Evolutionary conservation across 192 early-diverging fungal species (phyloP), one percentile per base, ranked within the genome.

Genomic region (Backusella psychrophila): DNA sequence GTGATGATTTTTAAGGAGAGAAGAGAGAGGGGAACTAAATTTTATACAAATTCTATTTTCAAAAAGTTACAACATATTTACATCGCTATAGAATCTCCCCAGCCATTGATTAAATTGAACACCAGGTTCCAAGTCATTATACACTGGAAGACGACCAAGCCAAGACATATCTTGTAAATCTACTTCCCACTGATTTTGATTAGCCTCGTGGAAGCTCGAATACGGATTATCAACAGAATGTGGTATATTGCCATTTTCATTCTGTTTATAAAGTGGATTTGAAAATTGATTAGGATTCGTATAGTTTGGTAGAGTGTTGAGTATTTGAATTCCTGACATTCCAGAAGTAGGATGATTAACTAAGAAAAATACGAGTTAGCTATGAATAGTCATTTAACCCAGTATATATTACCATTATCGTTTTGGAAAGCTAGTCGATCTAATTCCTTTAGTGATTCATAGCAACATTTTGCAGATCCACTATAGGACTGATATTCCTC

Each of bases 91-190:
- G 23, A 71, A 71, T 21, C 38, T 71, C 12, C 69, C 69, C 38
- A 71, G 39, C 69, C 69, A 71, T 71, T 71, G 69, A 41, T 71
- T 71, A 71, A 71, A 36, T 12, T 71, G 69, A 42, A 71, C 49
- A 17, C 72, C 72, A 59, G 72, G 72, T 17, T 49, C 72, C 6
- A 59, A 49, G 31, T 59, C 72, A 35, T 41, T 46, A 36, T 73
- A 73, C 19, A 73, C 72, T 36, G 72, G 72, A 36, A 73, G 72
- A 49, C 72, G 72, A 46, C 44, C 49, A 56, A 73, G 72, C 46
- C 41, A 59, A 2, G 72, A 73, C 53, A 73, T 73, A 59, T 73
- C 72, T 38, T 56, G 44, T 35, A 53, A 33, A 73, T 73, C 72
- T 21, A 59, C 31, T 26, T 73, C 72, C 53, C 44, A 73, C 8